phyloP scores from a whole-genome alignment of 2,329 filamentous ascomycete species.

The Penicillium sp. region DNA sequence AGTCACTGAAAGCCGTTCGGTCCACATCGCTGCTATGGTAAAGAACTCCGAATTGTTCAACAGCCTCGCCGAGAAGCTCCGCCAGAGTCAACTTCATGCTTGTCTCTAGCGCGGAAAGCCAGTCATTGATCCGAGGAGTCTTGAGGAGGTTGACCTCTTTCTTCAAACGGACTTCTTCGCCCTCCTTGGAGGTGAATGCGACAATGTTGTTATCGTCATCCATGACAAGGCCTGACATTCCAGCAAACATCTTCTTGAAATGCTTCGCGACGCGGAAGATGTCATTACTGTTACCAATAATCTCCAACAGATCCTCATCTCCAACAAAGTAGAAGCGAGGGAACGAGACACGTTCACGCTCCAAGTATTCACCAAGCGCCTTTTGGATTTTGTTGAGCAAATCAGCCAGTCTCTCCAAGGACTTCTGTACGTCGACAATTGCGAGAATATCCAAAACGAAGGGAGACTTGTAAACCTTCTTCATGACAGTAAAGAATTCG shows the following conservation, averaged over 20 bases:
- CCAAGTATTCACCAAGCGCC: slow-evolving; percentile 93
- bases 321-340: slow-evolving; percentile 99
- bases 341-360: slow-evolving; percentile 94
- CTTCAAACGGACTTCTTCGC: slow-evolving; percentile 76
- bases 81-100: slow-evolving; percentile 93
- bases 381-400: slow-evolving; percentile 98
- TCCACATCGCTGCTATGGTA: slow-evolving; percentile 66
- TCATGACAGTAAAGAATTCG: slow-evolving; percentile 98
- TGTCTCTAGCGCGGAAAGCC: slow-evolving; percentile 82
- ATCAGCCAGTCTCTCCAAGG: slow-evolving; percentile 88
- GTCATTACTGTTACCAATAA: slow-evolving; percentile 98
- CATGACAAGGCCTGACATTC: slow-evolving; percentile 79
- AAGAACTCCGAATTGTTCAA: slow-evolving; percentile 70
- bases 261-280: slow-evolving; percentile 94
- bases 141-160: slow-evolving; percentile 86
- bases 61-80: slow-evolving; percentile 76
- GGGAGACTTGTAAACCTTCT: slow-evolving; percentile 94
- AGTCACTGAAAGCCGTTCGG: slow-evolving; percentile 61
- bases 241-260: slow-evolving; percentile 99
- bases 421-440: slow-evolving; percentile 92
- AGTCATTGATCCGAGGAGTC: slow-evolving; percentile 95
- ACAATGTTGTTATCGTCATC: slow-evolving; percentile 83
- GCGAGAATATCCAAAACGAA: slow-evolving; percentile 92
- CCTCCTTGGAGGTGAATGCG: slow-evolving; percentile 91
- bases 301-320: slow-evolving; percentile 94